phyloP scores from a whole-genome alignment of 2,329 filamentous ascomycete species.

The Phoma sp. region DNA sequence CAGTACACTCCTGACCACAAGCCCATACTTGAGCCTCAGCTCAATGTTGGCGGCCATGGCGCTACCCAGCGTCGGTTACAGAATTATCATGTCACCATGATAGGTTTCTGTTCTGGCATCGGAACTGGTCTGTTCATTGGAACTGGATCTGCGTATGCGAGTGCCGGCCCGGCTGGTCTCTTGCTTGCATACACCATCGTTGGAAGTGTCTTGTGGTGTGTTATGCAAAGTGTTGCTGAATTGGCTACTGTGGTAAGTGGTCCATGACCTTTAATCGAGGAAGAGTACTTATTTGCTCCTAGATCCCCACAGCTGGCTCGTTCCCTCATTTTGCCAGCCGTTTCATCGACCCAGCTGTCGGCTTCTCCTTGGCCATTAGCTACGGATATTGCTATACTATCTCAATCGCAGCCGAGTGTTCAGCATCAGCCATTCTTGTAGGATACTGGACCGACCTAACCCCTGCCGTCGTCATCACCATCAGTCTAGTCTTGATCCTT shows the following conservation, averaged over 20 bases:
- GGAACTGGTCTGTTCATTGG: conserved; percentile 30
- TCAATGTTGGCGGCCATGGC: conserved; percentile 29
- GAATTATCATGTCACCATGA: conserved; percentile 31
- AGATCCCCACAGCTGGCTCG: conserved; percentile 54
- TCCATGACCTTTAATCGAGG: background rate
- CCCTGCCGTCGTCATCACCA: conserved; percentile 63
- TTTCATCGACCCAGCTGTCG: conserved; percentile 68
- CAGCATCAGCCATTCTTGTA: conserved; percentile 48
- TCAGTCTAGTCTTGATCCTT: conserved; percentile 58
- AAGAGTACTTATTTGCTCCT: background rate
- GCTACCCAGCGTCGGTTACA: conserved; percentile 26
- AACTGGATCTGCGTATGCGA: conserved; percentile 27
- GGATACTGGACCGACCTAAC: conserved; percentile 54
- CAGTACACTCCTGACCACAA: conserved; percentile 17
- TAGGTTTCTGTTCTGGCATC: conserved; percentile 29
- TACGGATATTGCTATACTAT: conserved; percentile 57
- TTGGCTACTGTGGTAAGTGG: conserved; percentile 55
- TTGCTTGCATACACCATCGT: conserved; percentile 65
- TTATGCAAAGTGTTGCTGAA: conserved; percentile 69
- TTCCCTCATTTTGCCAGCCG: conserved; percentile 68
- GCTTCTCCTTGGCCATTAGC: conserved; percentile 57
- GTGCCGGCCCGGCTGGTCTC: conserved; percentile 56
- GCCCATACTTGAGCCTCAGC: conserved; percentile 25
- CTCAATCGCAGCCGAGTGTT: conserved; percentile 57
- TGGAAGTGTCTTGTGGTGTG: conserved; percentile 59